Conservation (phyloP, 768 basidiomycete species). For the Tylopilus subfusipes region DNA sequence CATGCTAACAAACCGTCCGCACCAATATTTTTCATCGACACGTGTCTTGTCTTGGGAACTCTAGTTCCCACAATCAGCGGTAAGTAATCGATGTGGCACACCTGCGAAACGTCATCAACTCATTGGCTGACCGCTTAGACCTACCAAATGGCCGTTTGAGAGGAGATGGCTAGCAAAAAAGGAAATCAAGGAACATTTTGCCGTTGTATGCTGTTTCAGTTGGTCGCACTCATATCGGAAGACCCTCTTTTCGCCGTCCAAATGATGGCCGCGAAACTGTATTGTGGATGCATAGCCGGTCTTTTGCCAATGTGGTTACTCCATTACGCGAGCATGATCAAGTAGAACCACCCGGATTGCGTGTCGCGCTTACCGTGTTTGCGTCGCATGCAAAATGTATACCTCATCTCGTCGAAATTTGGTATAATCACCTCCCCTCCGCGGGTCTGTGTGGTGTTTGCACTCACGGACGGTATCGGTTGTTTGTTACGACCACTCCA, state of each 20-base stretch:
- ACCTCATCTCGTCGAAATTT: background rate
- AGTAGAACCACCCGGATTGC: background rate
- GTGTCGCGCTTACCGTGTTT: background rate
- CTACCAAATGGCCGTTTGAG: slow-evolving; percentile 4
- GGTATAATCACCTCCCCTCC: background rate
- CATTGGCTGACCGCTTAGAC: too few relatives aligned
- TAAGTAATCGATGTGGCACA: too few relatives aligned
- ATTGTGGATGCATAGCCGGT: too few relatives aligned
- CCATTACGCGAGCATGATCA: background rate
- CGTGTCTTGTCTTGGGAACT: too few relatives aligned
- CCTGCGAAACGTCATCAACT: background rate
- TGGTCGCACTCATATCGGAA: background rate
- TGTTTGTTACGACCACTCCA: slow-evolving; percentile 13
- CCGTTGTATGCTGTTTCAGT: background rate
- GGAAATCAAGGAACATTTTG: background rate
- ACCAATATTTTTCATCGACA: too few relatives aligned
- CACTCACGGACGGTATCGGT: slow-evolving; percentile 1
- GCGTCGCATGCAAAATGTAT: background rate
- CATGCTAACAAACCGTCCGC: too few relatives aligned
- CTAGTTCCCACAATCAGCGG: too few relatives aligned
- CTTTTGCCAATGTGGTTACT: background rate
- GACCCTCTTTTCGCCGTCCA: too few relatives aligned
- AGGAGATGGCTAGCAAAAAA: background rate
- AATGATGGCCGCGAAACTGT: too few relatives aligned
- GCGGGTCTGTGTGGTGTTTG: background rate